Evolutionary conservation across 1,284 basidiomycete species (phyloP).

Genomic region (Marasmius fiardii): DNA sequence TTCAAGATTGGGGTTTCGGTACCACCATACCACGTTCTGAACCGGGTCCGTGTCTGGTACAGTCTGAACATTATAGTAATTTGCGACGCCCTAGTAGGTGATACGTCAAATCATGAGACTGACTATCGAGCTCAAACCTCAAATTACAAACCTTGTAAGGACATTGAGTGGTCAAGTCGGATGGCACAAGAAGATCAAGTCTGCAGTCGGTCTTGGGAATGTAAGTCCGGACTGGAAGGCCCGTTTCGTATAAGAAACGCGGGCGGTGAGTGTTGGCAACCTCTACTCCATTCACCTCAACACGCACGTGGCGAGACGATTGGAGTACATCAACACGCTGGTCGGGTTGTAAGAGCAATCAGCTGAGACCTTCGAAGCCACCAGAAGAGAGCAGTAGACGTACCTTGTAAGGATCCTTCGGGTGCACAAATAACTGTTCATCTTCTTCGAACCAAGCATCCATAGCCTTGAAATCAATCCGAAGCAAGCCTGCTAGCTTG

Average conservation of each 20-base stretch:
- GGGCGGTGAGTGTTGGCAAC: constrained; percentile 56
- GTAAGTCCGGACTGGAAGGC: constrained; percentile 54
- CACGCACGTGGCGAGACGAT: constrained; percentile 56
- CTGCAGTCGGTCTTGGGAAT: constrained; percentile 56
- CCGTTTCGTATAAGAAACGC: constrained; percentile 55
- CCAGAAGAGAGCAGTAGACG: not conserved
- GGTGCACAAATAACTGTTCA: constrained; percentile 55
- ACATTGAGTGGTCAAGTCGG: constrained; percentile 45
- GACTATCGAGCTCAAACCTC: not conserved
- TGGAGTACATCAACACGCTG: constrained; percentile 61
- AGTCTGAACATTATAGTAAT: constrained; percentile 51
- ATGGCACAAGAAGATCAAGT: constrained; percentile 46
- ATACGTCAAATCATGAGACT: not conserved
- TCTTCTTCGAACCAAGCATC: constrained; percentile 72
- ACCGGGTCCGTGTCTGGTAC: constrained; percentile 36
- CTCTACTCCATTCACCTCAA: constrained; percentile 59
- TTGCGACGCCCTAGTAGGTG: constrained; percentile 49
- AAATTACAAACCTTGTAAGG: constrained; percentile 57
- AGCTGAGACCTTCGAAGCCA: constrained; percentile 60
- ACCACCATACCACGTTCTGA: constrained; percentile 62
- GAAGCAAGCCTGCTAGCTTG: constrained; percentile 44
- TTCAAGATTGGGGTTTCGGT: constrained; percentile 49
- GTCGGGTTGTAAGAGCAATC: constrained; percentile 34
- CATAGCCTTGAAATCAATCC: constrained; percentile 45
- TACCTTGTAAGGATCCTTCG: constrained; percentile 70